Conservation (phyloP, 2,329 filamentous ascomycete genomes). For the Cryoendolithus antarcticus region DNA sequence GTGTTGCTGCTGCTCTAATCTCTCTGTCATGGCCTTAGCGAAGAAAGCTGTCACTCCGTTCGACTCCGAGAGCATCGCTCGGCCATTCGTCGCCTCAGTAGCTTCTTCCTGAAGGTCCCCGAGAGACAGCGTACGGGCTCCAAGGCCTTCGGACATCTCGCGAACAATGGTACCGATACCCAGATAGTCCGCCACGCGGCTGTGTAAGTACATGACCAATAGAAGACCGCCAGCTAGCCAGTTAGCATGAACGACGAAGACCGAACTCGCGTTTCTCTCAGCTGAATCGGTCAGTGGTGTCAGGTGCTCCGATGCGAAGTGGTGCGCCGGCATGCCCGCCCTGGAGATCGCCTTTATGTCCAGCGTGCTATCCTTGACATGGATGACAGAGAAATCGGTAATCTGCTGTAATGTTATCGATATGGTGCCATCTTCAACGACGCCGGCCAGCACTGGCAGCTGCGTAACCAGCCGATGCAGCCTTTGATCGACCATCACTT, state of each 20-base stretch:
- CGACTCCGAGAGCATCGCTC: conserved; percentile 1
- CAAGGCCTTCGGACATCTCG: conserved; percentile 8
- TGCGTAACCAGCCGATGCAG: conserved; percentile 8
- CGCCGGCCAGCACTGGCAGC: conserved; percentile 8
- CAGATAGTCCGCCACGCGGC: conserved; percentile 10
- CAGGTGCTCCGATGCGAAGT: conserved; percentile 5
- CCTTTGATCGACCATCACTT: conserved; percentile 5
- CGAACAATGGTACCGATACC: conserved; percentile 9
- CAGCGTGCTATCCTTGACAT: conserved; percentile 3
- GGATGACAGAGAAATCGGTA: conserved; percentile 6
- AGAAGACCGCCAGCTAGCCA: conserved; percentile 13
- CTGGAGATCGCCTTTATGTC: conserved; percentile 4
- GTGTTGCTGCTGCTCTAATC: background rate
- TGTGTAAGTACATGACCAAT: conserved; percentile 12
- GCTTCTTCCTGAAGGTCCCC: conserved; percentile 7
- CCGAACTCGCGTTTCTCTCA: conserved; percentile 3
- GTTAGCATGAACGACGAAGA: conserved; percentile 12
- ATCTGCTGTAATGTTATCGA: conserved; percentile 7
- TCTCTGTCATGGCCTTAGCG: background rate
- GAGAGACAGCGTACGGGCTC: conserved; percentile 2
- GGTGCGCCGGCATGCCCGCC: conserved; percentile 7
- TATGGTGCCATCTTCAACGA: conserved; percentile 1
- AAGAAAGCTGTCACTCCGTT: conserved; percentile 1
- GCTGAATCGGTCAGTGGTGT: conserved; percentile 10
- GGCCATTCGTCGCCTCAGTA: background rate